Base-by-base conservation (phyloP, 495 filamentous ascomycete species). In the Parathielavia appendiculata region DNA sequence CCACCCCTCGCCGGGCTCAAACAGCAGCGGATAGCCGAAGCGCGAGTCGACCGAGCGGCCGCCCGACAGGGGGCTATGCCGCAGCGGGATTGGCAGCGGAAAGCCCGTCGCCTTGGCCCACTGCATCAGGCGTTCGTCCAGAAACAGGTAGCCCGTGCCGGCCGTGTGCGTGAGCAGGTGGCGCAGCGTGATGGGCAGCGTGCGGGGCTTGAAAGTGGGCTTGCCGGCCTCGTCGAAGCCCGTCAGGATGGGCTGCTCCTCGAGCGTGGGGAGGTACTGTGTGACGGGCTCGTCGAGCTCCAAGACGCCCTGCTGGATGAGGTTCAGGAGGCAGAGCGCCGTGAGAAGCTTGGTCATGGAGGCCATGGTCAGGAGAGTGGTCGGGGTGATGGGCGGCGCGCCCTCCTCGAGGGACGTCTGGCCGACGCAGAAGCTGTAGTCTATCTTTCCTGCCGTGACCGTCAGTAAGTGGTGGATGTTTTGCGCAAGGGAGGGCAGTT, bases 291-390 rank as follows among this genome's bases (percentile, higher is more conserved):
- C 53, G 40, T 59, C 49, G 56, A 59, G 43, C 19, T 48, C 38
- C 16, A 60, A 36, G 16, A 50, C 43, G 40, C 66, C 67, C 9
- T 54, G 47, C 4, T 77, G 67, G 43, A 77, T 64, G 20, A 73
- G 67, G 36, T 71, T 72, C 17, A 75, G 62, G 10, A 64, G 49
- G 16, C 64, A 60, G 59, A 74, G 44, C 11, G 68, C 44, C 10
- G 73, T 76, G n/a, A 69, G 59, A 41, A 77, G 66, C 23, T 76
- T 76, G n/a, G 69, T 68, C 59, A 67, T 65, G 30, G 72, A 74
- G 13, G 66, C 62, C 3, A 77, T 38, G 50, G 54, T 32, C 38
- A 62, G 19, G 22, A 58, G 35, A 1, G 48, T 44, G 2, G 45
- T 16, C 1, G 44, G 49, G 26, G 35, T 47, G 48, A 53, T 19